Conservation (phyloP, 2,329 filamentous ascomycete genomes). For the Alternaria arbusti region DNA sequence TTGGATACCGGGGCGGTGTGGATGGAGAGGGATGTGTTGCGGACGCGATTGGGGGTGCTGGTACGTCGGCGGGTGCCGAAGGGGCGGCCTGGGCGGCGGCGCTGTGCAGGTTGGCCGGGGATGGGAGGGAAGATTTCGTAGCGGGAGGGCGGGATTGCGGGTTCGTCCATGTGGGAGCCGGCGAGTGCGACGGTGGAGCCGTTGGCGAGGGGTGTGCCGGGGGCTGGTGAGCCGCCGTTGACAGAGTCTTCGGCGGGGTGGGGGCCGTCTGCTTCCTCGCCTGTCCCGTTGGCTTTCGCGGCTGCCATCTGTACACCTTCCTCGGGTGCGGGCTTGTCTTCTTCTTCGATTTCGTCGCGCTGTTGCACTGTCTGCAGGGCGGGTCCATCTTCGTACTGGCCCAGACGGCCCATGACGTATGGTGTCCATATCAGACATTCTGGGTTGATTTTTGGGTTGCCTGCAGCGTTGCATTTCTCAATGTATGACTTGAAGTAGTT, state of each 20-base stretch:
- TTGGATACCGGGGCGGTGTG: slow-evolving; percentile 41
- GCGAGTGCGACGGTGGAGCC: slow-evolving; percentile 37
- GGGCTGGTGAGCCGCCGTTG: slow-evolving; percentile 40
- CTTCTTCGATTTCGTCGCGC: slow-evolving; percentile 71
- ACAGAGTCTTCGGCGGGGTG: slow-evolving; percentile 34
- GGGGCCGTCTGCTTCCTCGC: slow-evolving; percentile 24
- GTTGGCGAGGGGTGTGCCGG: slow-evolving; percentile 42
- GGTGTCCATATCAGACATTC: slow-evolving; percentile 90
- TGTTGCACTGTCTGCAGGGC: slow-evolving; percentile 85
- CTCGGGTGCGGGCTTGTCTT: slow-evolving; percentile 49
- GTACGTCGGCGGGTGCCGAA: slow-evolving; percentile 48
- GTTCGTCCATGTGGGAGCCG: slow-evolving; percentile 38
- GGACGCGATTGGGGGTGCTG: slow-evolving; percentile 41
- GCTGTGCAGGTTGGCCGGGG: slow-evolving; percentile 53
- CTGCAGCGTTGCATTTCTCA: slow-evolving; percentile 85
- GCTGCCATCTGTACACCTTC: slow-evolving; percentile 52
- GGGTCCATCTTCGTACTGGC: slow-evolving; percentile 82
- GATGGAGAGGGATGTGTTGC: slow-evolving; percentile 32
- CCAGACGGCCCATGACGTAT: slow-evolving; percentile 90
- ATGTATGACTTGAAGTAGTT: slow-evolving; percentile 88
- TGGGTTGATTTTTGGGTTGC: slow-evolving; percentile 83
- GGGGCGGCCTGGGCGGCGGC: slow-evolving; percentile 45
- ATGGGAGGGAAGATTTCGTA: slow-evolving; percentile 81
- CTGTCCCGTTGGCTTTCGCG: slow-evolving; percentile 32
- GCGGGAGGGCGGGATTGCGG: slow-evolving; percentile 69